A percentile compares a stretch with the other conserved stretches of the same genome.
These are phyloP conservation scores for Cucurbita ficifolia DNA, from an alignment of 306 rosid genomes.

Conservation along the genomic window DNA sequence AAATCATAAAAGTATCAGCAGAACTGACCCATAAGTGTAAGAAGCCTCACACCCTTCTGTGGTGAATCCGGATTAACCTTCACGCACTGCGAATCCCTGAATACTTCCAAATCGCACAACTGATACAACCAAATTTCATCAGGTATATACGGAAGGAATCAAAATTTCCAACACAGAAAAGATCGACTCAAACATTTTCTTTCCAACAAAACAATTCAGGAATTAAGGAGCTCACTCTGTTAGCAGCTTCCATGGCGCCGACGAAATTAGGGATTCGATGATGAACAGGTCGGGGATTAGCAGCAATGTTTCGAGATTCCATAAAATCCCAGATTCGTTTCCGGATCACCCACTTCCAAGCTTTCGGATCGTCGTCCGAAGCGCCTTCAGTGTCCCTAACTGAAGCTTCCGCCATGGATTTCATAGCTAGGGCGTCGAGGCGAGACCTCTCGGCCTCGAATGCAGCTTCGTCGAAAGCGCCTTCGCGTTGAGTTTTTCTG, in stretches of 20 bases:
- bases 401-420: constrained; percentile 46
- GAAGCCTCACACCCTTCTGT: constrained; percentile 88
- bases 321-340: constrained; percentile 72
- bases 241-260: constrained; percentile 58
- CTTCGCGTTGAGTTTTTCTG: neutral
- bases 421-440: constrained; percentile 65
- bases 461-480: constrained; percentile 48
- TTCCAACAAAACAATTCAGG: neutral
- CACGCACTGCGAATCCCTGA: constrained; percentile 46
- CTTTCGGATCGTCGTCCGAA: constrained; percentile 43
- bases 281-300: constrained; percentile 75
- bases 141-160: neutral
- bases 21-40: constrained; percentile 66
- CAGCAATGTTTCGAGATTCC: constrained; percentile 55
- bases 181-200: neutral
- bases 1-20: neutral
- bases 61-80: constrained; percentile 97
- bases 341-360: constrained; percentile 89
- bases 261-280: constrained; percentile 87
- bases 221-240: constrained; percentile 26
- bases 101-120: constrained; percentile 54
- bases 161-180: neutral
- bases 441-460: constrained; percentile 58
- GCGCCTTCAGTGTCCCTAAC: constrained; percentile 7
- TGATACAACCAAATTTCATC: constrained; percentile 20